These are phyloP conservation scores for Suillus hirtellus DNA, from an alignment of 768 basidiomycete genomes.

Conservation along the genomic window DNA sequence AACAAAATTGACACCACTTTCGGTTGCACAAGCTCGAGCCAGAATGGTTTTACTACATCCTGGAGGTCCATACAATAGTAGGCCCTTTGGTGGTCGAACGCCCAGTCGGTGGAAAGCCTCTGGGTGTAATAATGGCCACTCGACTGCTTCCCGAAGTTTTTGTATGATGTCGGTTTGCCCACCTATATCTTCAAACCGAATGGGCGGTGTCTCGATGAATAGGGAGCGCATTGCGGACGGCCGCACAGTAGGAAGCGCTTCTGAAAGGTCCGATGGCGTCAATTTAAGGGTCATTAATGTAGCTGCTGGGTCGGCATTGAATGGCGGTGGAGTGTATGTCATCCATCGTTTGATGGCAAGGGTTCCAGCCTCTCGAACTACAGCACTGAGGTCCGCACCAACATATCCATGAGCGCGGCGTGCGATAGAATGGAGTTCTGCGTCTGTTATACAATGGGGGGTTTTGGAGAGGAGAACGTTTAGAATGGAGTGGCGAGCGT, in stretches of 20 bases:
- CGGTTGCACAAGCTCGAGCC: slow-evolving; percentile 88
- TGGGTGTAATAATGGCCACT: slow-evolving; percentile 91
- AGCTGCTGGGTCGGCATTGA: slow-evolving; percentile 11
- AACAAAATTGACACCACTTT: slow-evolving; percentile 93
- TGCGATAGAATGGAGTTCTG: slow-evolving; percentile 67
- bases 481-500: slow-evolving; percentile 83
- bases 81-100: slow-evolving; percentile 84
- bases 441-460: slow-evolving; percentile 66
- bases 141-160: slow-evolving; percentile 86
- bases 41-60: slow-evolving; percentile 97
- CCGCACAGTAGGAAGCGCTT: slow-evolving; percentile 75
- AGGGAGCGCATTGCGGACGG: slow-evolving; percentile 95
- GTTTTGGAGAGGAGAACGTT: slow-evolving; percentile 80
- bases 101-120: slow-evolving; percentile 87
- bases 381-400: slow-evolving; percentile 90
- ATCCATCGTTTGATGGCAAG: slow-evolving; percentile 86
- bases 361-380: slow-evolving; percentile 92
- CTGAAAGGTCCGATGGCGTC: slow-evolving; percentile 60
- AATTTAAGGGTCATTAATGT: slow-evolving; percentile 39
- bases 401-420: slow-evolving; percentile 92
- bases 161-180: slow-evolving; percentile 82
- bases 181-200: slow-evolving; percentile 87
- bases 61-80: slow-evolving; percentile 92
- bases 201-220: slow-evolving; percentile 81
- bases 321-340: slow-evolving; percentile 22